Evolutionary conservation across 352 stramenopile genomes (phyloP).

Genomic region (Pythium periplocum): DNA sequence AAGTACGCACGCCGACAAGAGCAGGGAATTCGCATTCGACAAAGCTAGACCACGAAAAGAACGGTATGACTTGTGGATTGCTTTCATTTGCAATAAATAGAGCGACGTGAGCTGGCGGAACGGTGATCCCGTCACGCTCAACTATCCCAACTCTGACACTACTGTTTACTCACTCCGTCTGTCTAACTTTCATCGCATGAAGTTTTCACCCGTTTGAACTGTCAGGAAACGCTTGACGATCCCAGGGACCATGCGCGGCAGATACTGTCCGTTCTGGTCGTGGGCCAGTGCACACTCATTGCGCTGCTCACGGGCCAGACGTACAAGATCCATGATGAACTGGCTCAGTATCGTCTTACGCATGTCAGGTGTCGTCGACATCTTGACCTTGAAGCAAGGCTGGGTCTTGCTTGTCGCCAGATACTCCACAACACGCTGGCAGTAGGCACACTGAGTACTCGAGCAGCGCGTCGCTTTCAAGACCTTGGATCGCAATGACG

Average conservation of each 20-base stretch:
- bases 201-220: conserved; percentile 20
- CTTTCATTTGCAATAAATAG: conserved; percentile 5
- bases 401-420: conserved; percentile 18
- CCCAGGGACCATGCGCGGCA: conserved; percentile 13
- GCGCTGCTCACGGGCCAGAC: conserved; percentile 10
- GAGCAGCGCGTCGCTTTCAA: conserved; percentile 33
- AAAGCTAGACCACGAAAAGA: conserved; percentile 27
- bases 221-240: conserved; percentile 18
- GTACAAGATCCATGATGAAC: conserved; percentile 20
- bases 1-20: conserved; percentile 56
- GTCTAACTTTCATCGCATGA: conserved; percentile 10
- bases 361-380: conserved; percentile 18
- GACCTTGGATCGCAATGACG: conserved; percentile 39
- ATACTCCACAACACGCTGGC: conserved; percentile 26
- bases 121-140: background rate
- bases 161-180: background rate
- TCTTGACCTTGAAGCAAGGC: conserved; percentile 12
- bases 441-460: conserved; percentile 14
- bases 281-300: conserved; percentile 2
- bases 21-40: conserved; percentile 80
- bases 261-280: background rate
- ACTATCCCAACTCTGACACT: background rate
- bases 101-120: background rate
- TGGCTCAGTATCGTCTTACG: conserved; percentile 20
- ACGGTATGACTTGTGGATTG: background rate